Evolutionary conservation across 2,329 filamentous ascomycete species (phyloP).

Genomic region (Pseudofabraea citricarpa): DNA sequence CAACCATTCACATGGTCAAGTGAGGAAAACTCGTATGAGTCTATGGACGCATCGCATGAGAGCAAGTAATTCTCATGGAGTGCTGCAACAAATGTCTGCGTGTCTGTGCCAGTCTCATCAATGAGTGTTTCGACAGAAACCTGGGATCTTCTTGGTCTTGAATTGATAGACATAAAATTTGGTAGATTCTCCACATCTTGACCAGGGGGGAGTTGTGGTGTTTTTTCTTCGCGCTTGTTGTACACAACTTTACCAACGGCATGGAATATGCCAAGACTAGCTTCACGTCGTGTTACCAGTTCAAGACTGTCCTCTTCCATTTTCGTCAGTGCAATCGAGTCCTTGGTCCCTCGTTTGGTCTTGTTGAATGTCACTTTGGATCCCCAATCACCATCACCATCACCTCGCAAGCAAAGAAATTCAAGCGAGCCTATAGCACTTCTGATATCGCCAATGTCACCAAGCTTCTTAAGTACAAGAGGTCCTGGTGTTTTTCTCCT

Average conservation of each 20-base stretch:
- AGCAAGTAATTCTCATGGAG: constrained; percentile 90
- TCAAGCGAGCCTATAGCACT: constrained; percentile 90
- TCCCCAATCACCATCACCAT: constrained; percentile 69
- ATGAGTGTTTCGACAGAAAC: constrained; percentile 73
- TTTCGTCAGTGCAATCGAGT: constrained; percentile 58
- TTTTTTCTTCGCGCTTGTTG: constrained; percentile 73
- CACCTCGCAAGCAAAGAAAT: constrained; percentile 82
- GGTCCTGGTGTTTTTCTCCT: constrained; percentile 73
- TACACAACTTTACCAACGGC: constrained; percentile 94
- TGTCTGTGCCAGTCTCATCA: constrained; percentile 90
- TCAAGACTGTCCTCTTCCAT: constrained; percentile 77
- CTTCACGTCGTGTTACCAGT: constrained; percentile 79
- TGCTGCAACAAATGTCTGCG: constrained; percentile 81
- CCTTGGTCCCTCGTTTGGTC: constrained; percentile 55
- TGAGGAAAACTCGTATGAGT: constrained; percentile 50
- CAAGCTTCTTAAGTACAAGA: constrained; percentile 70
- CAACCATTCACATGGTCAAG: constrained; percentile 80
- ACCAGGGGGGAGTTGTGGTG: constrained; percentile 31
- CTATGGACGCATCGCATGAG: constrained; percentile 64
- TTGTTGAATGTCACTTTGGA: constrained; percentile 66
- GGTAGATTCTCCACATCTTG: constrained; percentile 53
- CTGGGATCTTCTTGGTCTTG: constrained; percentile 58
- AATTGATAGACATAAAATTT: constrained; percentile 49
- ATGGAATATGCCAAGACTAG: constrained; percentile 90
- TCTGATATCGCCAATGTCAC: constrained; percentile 85